phyloP scores from a whole-genome alignment of 2,329 filamentous ascomycete genomes.

The Coniochaeta ligniaria region DNA sequence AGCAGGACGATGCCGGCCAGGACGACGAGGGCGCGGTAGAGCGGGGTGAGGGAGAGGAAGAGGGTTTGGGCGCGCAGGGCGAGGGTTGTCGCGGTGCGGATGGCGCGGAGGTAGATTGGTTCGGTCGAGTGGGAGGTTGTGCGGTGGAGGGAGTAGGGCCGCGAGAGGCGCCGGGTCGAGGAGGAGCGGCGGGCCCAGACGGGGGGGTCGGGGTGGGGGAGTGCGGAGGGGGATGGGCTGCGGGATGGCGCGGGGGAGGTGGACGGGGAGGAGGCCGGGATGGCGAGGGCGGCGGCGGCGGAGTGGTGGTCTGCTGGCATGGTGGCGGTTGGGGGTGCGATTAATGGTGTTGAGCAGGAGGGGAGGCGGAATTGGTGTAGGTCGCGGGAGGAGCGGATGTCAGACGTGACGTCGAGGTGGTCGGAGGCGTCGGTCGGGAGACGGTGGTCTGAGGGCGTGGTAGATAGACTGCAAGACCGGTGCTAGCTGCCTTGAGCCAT shows the following conservation, averaged over 20 bases:
- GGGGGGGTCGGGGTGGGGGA: slow-evolving; percentile 21
- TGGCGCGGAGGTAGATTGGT: slow-evolving; percentile 29
- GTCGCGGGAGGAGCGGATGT: background rate
- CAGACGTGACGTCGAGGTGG: background rate
- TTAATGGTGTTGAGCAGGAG: slow-evolving; percentile 29
- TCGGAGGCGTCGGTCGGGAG: background rate
- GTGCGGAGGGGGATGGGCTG: slow-evolving; percentile 7
- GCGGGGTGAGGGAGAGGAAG: slow-evolving; percentile 47
- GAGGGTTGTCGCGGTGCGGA: slow-evolving; percentile 33
- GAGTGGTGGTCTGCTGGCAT: slow-evolving; percentile 35
- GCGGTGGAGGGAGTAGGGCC: slow-evolving; percentile 23
- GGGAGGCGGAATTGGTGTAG: slow-evolving; percentile 8
- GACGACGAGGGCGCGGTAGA: slow-evolving; percentile 55
- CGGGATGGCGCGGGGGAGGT: slow-evolving; percentile 19
- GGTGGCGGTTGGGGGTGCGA: slow-evolving; percentile 16
- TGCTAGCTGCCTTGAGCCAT: slow-evolving; percentile 4
- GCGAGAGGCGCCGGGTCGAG: slow-evolving; percentile 32
- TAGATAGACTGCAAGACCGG: background rate
- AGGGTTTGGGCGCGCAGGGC: slow-evolving; percentile 36
- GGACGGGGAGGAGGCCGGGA: slow-evolving; percentile 25
- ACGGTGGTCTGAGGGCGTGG: background rate
- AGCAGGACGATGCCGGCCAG: slow-evolving; percentile 41
- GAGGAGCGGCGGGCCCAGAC: slow-evolving; percentile 28
- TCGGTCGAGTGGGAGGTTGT: slow-evolving; percentile 6
- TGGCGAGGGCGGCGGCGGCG: slow-evolving; percentile 35